Evolutionary conservation across 495 filamentous ascomycete genomes (phyloP), one percentile per base, ranked within the genome.

Genomic region (Cudoniella acicularis): DNA sequence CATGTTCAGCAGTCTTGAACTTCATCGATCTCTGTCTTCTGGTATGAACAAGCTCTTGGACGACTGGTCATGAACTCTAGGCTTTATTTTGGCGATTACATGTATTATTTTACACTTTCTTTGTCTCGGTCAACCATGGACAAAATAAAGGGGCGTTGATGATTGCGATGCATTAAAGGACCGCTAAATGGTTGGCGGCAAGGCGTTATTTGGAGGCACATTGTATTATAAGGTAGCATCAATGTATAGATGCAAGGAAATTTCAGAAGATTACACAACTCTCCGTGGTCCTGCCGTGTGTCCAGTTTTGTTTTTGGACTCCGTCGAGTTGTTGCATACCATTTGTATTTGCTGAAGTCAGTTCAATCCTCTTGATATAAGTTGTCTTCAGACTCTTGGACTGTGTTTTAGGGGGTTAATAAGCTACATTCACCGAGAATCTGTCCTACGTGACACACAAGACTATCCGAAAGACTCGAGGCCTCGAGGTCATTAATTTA

Each of bases 101-200:
- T 56, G 30, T 58, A 58, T 45, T 52, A 27, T 16, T 51, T 52
- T 23, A 10, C 10, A 13, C 3, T 40, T 47, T 26, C 11, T 42
- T 45, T 43, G 3, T 49, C 17, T 17, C 49, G 18, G 10, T 23
- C 52, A 2, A 22, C 27, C 27, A 13, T 58, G 48, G 46, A 52
- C 6, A 36, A 49, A 58, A 51, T 50, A 13, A 49, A 49, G 43
- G 40, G 56, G 56, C 56, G 56, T 58, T 57, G 17, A 23, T 45
- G 2, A 22, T 36, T 36, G 30, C 30, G 49, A 58, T 50, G 24
- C 53, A 45, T 47, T n/a, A 45, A 8, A 26, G 41, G 16, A 26
- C 21, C 13, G 41, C 18, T 1, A 54, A 2, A 23, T n/a, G 24
- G 42, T 26, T 48, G 20, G 16, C 22, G 49, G 40, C 30, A 58